Percentiles rank a stretch among this genome's conserved stretches.
Evolutionary conservation across 768 basidiomycete species (phyloP).

Genomic region (Asterophora parasitica): DNA sequence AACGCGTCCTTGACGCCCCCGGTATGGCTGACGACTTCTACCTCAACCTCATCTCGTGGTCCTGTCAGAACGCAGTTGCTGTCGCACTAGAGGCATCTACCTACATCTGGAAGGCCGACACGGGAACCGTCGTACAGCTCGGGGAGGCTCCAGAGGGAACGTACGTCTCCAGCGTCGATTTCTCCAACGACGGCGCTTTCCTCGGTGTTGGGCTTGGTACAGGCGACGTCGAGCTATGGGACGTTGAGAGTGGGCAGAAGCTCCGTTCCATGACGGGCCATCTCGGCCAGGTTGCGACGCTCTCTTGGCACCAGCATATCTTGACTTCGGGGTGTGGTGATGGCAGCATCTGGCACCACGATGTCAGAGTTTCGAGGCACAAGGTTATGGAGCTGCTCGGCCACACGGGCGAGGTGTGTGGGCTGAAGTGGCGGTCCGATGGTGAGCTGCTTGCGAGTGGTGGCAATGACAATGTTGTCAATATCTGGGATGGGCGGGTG

Average conservation of each 20-base stretch:
- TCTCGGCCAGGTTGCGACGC: constrained; percentile 72
- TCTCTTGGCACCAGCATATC: constrained; percentile 87
- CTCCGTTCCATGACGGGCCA: constrained; percentile 91
- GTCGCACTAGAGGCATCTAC: constrained; percentile 85
- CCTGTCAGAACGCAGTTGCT: constrained; percentile 77
- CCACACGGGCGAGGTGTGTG: constrained; percentile 91
- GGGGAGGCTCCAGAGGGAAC: constrained; percentile 72
- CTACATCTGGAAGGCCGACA: constrained; percentile 93
- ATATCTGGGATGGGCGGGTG: constrained; percentile 91
- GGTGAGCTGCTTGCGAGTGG: constrained; percentile 91
- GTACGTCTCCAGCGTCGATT: constrained; percentile 74
- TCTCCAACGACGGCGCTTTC: constrained; percentile 76
- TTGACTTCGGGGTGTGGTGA: constrained; percentile 87
- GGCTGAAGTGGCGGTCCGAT: constrained; percentile 83
- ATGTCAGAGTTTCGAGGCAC: constrained; percentile 83
- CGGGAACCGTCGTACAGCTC: constrained; percentile 75
- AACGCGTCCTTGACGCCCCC: constrained; percentile 93
- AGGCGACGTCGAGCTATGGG: constrained; percentile 95
- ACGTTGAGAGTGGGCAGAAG: constrained; percentile 71
- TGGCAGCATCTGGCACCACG: constrained; percentile 95
- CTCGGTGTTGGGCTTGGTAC: constrained; percentile 76
- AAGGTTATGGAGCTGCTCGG: constrained; percentile 88
- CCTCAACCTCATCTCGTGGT: constrained; percentile 91
- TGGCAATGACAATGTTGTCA: constrained; percentile 97
- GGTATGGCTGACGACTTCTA: constrained; percentile 96